Evolutionary conservation across 108 stramenopile genomes (phyloP).

Genomic region (Poteriospumella lacustris): DNA sequence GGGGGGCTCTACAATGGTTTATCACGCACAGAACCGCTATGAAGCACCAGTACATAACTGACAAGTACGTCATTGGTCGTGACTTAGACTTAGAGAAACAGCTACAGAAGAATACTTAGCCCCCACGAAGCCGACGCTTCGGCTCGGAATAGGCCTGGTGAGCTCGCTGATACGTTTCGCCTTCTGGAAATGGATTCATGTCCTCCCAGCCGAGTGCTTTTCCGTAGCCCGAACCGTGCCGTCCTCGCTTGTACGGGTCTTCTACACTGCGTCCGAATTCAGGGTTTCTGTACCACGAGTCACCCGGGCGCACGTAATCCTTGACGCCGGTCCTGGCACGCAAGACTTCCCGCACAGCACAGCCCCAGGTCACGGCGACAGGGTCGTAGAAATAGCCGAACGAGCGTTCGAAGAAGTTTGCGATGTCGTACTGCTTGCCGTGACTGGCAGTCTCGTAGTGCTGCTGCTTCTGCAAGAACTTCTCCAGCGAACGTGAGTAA

Average conservation of each 20-base stretch:
- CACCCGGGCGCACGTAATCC: conserved; percentile 17
- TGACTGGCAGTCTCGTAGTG: not conserved
- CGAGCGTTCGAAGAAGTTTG: conserved; percentile 11
- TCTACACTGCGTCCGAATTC: conserved; percentile 5
- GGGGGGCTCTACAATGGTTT: too few species aligned
- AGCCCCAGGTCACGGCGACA: not conserved
- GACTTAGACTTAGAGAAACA: too few species aligned
- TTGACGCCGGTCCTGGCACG: not conserved
- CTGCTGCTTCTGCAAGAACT: not conserved
- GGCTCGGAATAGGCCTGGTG: not conserved
- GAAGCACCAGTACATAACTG: too few species aligned
- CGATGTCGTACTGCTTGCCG: not conserved
- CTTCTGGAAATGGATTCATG: conserved; percentile 13
- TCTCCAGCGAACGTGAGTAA: conserved; percentile 17
- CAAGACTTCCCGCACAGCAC: conserved; percentile 4
- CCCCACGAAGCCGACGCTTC: too few species aligned
- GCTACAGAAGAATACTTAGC: too few species aligned
- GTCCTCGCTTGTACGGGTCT: not conserved
- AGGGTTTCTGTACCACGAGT: conserved; percentile 16
- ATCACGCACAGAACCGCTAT: too few species aligned
- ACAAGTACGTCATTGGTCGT: too few species aligned
- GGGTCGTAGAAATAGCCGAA: not conserved
- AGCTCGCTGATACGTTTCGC: not conserved
- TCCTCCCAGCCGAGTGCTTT: not conserved
- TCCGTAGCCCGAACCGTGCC: conserved; percentile 1